Evolutionary conservation across 2,329 filamentous ascomycete genomes (phyloP), one percentile per base, ranked within the genome.

Genomic region (Aureobasidium uvarum): DNA sequence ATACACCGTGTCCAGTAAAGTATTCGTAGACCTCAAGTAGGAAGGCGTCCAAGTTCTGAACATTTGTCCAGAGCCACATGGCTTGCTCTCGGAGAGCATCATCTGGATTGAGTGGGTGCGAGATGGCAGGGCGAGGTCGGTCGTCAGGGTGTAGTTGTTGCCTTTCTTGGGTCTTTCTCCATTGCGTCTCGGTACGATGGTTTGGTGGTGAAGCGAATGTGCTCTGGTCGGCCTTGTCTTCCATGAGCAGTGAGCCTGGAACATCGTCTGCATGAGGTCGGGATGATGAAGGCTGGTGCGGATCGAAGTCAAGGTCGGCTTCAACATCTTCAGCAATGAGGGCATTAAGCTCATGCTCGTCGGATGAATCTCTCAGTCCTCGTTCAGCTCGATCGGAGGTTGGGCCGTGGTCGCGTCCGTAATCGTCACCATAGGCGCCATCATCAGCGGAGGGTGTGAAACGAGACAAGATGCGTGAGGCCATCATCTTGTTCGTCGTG

Each of bases 61-160:
- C 91, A 72, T 96, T 96, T 64, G 91, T 91, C 90, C 93, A 97
- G 77, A 91, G 85, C 89, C 92, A 97, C 80, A 96, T 86, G 3
- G 93, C 92, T 75, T 88, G 89, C 73, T 94, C 89, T 75, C 87
- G 87, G 0, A 86, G 85, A 71, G 86, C 84, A 33, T 25, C 52
- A 55, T 63, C 39, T 16, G 25, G 46, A 36, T 58, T 68, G 23
- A 63, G 59, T 25, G 67, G 23, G 65, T 43, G 50, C 11, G 39
- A 56, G 3, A 41, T 58, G 5, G 36, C 51, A 45, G 51, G 58
- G 65, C 14, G 67, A 65, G 46, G 68, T 39, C 62, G 68, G 36
- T 50, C 66, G 25, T 60, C 68, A 33, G 36, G 66, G 62, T 81
- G 78, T 41, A 81, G 72, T 10, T 75, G 77, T 66, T 82, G 81